These are phyloP conservation scores for Candida oleophila DNA, from an alignment of 805 yeast species.

Conservation along the genomic window DNA sequence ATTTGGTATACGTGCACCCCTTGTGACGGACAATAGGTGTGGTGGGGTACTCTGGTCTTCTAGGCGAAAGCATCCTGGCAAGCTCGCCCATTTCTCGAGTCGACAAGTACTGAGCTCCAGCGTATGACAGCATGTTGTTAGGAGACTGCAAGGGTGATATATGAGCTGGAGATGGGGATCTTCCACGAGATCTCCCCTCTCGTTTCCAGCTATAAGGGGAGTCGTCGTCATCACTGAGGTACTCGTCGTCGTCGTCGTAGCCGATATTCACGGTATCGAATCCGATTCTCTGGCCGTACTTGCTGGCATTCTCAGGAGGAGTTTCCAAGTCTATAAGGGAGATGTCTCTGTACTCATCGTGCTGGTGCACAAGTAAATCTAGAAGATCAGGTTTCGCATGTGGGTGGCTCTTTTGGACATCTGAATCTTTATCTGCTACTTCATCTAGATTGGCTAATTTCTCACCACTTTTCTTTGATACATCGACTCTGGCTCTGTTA, in stretches of 20 bases:
- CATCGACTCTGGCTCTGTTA: not conserved
- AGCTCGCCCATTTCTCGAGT: constrained; percentile 14
- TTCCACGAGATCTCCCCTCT: constrained; percentile 14
- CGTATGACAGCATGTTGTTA: no score
- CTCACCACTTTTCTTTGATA: not conserved
- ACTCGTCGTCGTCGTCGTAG: constrained; percentile 22
- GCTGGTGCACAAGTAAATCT: constrained; percentile 5
- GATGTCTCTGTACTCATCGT: constrained; percentile 23
- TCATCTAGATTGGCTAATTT: no score
- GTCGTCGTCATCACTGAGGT: constrained; percentile 14
- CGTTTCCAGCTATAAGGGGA: constrained; percentile 8
- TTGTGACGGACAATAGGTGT: constrained; percentile 39
- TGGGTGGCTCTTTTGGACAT: no score
- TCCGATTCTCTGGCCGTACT: constrained; percentile 41
- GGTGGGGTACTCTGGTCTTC: constrained; percentile 33
- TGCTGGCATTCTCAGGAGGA: constrained; percentile 4
- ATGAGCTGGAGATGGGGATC: constrained; percentile 11
- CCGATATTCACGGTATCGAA: constrained; percentile 52
- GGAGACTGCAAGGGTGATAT: constrained; percentile 15
- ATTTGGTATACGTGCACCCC: constrained; percentile 45
- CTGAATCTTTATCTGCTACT: no score
- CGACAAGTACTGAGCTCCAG: no score
- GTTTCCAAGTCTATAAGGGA: constrained; percentile 10
- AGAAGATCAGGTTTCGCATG: constrained; percentile 3
- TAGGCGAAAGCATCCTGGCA: constrained; percentile 9